Evolutionary conservation across 768 basidiomycete species (phyloP).

Genomic region (Leccinellum luteum): DNA sequence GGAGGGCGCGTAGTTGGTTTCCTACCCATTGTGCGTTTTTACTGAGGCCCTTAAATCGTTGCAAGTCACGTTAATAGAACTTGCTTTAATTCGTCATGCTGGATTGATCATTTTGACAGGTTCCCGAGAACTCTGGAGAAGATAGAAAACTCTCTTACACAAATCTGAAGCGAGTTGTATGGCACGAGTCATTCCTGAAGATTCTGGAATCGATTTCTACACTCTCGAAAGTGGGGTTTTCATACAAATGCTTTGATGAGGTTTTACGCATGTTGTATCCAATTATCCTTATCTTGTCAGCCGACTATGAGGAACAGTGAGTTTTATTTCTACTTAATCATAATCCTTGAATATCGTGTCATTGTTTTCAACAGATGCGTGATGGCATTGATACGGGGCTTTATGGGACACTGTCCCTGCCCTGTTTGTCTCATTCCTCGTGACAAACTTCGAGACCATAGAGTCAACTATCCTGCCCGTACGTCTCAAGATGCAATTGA

Average conservation of each 20-base stretch:
- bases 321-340: too few species aligned
- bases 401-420: neutral
- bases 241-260: neutral
- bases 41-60: neutral
- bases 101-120: too few species aligned
- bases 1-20: neutral
- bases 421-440: neutral
- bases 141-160: too few species aligned
- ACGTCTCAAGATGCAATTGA: neutral
- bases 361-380: neutral
- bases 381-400: neutral
- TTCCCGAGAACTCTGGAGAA: too few species aligned
- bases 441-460: neutral
- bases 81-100: too few species aligned
- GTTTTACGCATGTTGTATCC: neutral
- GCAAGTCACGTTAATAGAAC: too few species aligned
- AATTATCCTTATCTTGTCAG: neutral
- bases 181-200: too few species aligned
- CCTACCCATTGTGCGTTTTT: neutral
- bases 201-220: neutral
- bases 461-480: neutral
- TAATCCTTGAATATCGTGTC: too few species aligned
- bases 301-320: neutral
- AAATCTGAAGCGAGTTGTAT: too few species aligned
- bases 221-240: neutral